A percentile compares a stretch with the other conserved stretches of the same genome.
Conservation (phyloP, 257 asterid species). For the Solanum rostratum region DNA sequence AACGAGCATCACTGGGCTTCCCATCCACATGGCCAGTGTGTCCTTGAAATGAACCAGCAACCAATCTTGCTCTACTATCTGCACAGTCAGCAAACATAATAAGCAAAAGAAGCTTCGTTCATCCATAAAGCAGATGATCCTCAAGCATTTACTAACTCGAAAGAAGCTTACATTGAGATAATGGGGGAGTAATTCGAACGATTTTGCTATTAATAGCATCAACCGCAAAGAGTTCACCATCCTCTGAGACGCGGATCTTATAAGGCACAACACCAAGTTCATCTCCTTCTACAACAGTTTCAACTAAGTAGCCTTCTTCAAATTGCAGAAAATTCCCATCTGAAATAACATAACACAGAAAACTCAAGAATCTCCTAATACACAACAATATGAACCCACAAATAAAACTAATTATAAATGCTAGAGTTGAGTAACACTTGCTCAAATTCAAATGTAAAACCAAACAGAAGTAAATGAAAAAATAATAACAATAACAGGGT, state of each 20-base stretch:
- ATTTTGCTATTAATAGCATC: constrained; percentile 85
- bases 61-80: constrained; percentile 93
- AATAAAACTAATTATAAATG: not conserved
- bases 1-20: constrained; percentile 93
- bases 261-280: constrained; percentile 84
- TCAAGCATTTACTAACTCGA: not conserved
- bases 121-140: too few relatives aligned
- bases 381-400: not conserved
- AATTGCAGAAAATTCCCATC: constrained; percentile 77
- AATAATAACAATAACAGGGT: not conserved
- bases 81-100: constrained; percentile 1
- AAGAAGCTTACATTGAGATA: constrained; percentile 67
- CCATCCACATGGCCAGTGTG: constrained; percentile 93
- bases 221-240: constrained; percentile 93
- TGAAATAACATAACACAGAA: constrained; percentile 6
- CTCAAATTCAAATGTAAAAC: not conserved
- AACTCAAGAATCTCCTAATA: not conserved
- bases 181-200: constrained; percentile 75
- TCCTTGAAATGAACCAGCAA: constrained; percentile 98
- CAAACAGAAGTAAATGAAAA: not conserved
- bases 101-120: not conserved
- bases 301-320: constrained; percentile 90
- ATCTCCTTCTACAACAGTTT: constrained; percentile 86
- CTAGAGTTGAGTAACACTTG: not conserved
- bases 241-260: constrained; percentile 66